A percentile compares a stretch with the other conserved stretches of the same genome.
phyloP scores from a whole-genome alignment of 495 filamentous ascomycete genomes.

The Tuber magnatum region DNA sequence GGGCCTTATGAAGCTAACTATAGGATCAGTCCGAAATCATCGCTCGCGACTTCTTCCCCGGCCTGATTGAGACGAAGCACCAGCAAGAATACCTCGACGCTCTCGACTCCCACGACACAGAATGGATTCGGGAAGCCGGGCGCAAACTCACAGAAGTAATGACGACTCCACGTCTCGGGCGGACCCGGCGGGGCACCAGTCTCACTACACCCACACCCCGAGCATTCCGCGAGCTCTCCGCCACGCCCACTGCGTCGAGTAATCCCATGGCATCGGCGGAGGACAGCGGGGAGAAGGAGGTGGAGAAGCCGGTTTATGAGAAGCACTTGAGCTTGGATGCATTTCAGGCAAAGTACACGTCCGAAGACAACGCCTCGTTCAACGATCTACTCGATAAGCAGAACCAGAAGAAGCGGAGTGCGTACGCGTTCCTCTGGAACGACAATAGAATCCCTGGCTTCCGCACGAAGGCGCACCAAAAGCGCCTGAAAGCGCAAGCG shows the following conservation, averaged over 20 bases:
- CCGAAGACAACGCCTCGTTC: constrained; percentile 94
- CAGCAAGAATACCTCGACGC: constrained; percentile 92
- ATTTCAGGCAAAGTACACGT: constrained; percentile 90
- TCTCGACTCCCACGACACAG: constrained; percentile 69
- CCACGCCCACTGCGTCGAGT: constrained; percentile 17
- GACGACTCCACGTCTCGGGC: constrained; percentile 52
- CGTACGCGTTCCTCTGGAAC: constrained; percentile 79
- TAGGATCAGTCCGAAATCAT: constrained; percentile 71
- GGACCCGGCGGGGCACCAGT: constrained; percentile 32
- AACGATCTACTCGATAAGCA: constrained; percentile 87
- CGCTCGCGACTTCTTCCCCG: constrained; percentile 93
- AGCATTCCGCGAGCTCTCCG: constrained; percentile 19
- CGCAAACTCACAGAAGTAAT: constrained; percentile 68
- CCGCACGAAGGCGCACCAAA: constrained; percentile 72
- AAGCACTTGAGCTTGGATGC: constrained; percentile 71
- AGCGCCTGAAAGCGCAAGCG: constrained; percentile 45
- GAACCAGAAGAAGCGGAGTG: constrained; percentile 71
- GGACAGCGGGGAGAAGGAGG: background rate
- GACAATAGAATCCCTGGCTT: constrained; percentile 83
- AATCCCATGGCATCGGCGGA: constrained; percentile 20
- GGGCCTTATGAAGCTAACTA: constrained; percentile 4
- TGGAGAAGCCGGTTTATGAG: constrained; percentile 54
- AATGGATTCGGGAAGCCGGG: constrained; percentile 78
- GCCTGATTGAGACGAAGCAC: constrained; percentile 71
- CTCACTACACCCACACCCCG: constrained; percentile 30